Evolutionary conservation across 2,329 filamentous ascomycete genomes (phyloP).

Genomic region (Exophiala calicioides): DNA sequence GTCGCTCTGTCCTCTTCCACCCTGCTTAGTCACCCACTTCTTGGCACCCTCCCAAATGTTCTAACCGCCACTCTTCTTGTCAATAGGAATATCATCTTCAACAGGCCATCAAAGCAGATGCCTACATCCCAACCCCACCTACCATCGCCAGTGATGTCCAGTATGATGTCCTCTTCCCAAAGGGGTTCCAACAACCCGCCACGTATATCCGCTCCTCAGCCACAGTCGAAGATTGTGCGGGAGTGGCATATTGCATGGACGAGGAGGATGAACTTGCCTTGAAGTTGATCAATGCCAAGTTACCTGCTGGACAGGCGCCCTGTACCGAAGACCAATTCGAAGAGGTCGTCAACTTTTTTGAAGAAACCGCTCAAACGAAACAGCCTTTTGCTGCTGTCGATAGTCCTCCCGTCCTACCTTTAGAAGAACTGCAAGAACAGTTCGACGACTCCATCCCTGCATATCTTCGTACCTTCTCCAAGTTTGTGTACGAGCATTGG

Average conservation of each 20-base stretch:
- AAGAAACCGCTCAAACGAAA: conserved; percentile 78
- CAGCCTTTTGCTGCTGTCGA: conserved; percentile 89
- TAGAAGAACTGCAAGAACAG: conserved; percentile 72
- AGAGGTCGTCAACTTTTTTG: conserved; percentile 90
- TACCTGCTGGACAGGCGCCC: conserved; percentile 56
- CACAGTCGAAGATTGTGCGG: conserved; percentile 93
- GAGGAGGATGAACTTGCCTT: conserved; percentile 86
- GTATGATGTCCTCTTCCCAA: conserved; percentile 87
- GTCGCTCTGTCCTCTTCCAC: conserved; percentile 21
- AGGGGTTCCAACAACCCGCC: conserved; percentile 75
- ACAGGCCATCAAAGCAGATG: conserved; percentile 71
- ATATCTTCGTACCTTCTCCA: conserved; percentile 62
- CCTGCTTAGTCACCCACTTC: conserved; percentile 21
- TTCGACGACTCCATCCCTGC: conserved; percentile 61
- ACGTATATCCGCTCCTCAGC: conserved; percentile 98
- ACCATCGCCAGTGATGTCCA: conserved; percentile 65
- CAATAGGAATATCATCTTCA: conserved; percentile 90
- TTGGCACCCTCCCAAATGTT: conserved; percentile 26
- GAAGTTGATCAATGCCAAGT: conserved; percentile 78
- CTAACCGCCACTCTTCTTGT: conserved; percentile 7
- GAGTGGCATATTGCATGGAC: conserved; percentile 90
- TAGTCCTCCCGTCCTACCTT: conserved; percentile 75
- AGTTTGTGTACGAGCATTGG: conserved; percentile 89
- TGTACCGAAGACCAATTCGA: conserved; percentile 93
- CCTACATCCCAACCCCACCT: conserved; percentile 69